Conservation (phyloP, 805 yeast genomes). For the Torulaspora microellipsoides region DNA sequence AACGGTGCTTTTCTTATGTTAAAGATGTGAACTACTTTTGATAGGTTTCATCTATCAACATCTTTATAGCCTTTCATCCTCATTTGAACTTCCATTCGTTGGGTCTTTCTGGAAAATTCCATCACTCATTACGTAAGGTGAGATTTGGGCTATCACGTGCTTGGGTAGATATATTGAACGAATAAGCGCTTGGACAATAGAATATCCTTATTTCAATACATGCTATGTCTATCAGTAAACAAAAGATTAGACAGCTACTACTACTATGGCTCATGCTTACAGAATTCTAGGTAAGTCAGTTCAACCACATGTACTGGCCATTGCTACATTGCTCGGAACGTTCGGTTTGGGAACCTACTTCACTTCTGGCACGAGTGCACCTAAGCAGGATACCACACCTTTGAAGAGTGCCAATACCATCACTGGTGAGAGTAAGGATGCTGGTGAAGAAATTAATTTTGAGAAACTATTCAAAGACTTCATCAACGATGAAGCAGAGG, state of each 20-base stretch:
- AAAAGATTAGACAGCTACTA: too few relatives aligned
- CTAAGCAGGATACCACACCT: too few relatives aligned
- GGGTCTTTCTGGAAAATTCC: slow-evolving; percentile 10
- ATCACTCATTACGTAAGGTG: slow-evolving; percentile 3
- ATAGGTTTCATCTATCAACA: too few relatives aligned
- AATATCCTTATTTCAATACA: too few relatives aligned
- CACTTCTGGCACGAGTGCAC: slow-evolving; percentile 3
- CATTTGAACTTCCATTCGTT: background rate
- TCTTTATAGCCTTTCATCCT: too few relatives aligned
- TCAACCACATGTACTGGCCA: slow-evolving; percentile 78
- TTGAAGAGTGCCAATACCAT: background rate
- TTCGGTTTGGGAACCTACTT: slow-evolving; percentile 20
- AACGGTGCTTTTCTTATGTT: too few relatives aligned
- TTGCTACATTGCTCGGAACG: slow-evolving; percentile 50
- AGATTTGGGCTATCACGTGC: too few relatives aligned
- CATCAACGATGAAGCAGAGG: slow-evolving; percentile 19
- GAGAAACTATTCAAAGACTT: slow-evolving; percentile 27
- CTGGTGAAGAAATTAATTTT: slow-evolving; percentile 12
- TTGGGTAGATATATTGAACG: background rate
- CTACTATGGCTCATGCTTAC: slow-evolving; percentile 47
- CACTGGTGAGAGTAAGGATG: background rate
- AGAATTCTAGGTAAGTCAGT: slow-evolving; percentile 77
- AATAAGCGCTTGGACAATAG: too few relatives aligned
- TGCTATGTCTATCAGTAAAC: too few relatives aligned
- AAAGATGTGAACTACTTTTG: too few relatives aligned